These are phyloP conservation scores for Yarrowia osloensis DNA, from an alignment of 805 yeast species.

Conservation along the genomic window DNA sequence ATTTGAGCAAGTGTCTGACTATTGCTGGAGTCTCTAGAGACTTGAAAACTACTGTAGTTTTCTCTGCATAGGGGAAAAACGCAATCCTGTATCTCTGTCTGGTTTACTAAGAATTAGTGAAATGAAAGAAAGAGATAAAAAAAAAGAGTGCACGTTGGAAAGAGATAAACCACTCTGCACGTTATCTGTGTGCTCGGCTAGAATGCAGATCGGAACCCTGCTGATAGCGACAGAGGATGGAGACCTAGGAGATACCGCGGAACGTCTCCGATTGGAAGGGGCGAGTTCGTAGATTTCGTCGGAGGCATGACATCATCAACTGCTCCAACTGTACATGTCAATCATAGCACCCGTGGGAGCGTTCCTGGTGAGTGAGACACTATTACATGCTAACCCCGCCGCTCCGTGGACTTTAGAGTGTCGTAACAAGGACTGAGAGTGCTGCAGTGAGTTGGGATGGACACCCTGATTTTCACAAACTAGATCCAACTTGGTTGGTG, in stretches of 20 bases:
- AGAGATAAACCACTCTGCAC: neutral
- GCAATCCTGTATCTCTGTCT: neutral
- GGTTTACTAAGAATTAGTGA: neutral
- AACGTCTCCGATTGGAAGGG: too few species aligned
- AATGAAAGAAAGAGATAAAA: too few species aligned
- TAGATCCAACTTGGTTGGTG: too few species aligned
- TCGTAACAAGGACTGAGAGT: neutral
- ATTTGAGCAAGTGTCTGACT: neutral
- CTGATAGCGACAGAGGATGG: neutral
- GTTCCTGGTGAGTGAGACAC: neutral
- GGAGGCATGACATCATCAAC: neutral
- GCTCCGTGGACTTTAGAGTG: neutral
- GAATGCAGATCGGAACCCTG: neutral
- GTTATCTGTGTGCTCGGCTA: neutral
- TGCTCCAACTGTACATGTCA: neutral
- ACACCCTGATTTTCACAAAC: too few species aligned
- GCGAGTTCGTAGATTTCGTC: too few species aligned
- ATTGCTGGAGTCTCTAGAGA: too few species aligned
- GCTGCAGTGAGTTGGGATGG: too few species aligned
- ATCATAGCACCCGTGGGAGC: neutral
- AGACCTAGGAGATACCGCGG: neutral
- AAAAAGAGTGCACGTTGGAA: too few species aligned
- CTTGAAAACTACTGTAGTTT: too few species aligned
- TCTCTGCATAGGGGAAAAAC: neutral
- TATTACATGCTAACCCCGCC: neutral